phyloP scores from a whole-genome alignment of 305 asterid species.

The Salvia sclarea region DNA sequence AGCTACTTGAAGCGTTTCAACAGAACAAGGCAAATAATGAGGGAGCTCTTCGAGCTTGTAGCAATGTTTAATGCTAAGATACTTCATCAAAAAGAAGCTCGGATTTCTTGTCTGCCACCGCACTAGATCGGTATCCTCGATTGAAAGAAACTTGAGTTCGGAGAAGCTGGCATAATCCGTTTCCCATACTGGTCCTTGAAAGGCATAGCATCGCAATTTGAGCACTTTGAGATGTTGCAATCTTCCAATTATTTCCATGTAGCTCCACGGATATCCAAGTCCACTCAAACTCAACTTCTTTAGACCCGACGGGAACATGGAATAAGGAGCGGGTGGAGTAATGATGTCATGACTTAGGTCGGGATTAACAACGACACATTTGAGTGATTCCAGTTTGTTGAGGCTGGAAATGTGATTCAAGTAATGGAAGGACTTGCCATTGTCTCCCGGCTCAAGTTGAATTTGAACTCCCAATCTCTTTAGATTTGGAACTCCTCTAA shows the following conservation, averaged over 20 bases:
- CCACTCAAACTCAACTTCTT: slow-evolving; percentile 10
- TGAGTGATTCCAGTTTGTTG: neutral
- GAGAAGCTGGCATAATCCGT: neutral
- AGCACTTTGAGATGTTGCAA: slow-evolving; percentile 17
- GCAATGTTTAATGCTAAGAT: neutral
- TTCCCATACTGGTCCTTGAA: slow-evolving; percentile 17
- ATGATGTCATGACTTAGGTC: neutral
- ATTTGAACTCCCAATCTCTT: slow-evolving; percentile 11
- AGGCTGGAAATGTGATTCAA: neutral
- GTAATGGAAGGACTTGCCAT: neutral
- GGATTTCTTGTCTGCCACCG: neutral
- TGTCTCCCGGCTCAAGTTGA: neutral
- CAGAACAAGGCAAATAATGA: neutral
- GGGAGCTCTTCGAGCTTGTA: slow-evolving; percentile 16
- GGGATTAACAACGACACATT: slow-evolving; percentile 17
- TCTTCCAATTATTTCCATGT: slow-evolving; percentile 9
- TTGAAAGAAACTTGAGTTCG: neutral
- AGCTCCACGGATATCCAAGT: slow-evolving; percentile 2
- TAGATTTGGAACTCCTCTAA: slow-evolving; percentile 7
- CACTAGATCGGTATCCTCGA: slow-evolving; percentile 20
- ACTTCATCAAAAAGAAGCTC: neutral
- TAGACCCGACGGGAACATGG: neutral
- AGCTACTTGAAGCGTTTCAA: neutral
- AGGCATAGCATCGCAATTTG: slow-evolving; percentile 22
- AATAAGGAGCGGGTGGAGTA: neutral